These are phyloP conservation scores for Paramecium pentaurelia DNA, from an alignment of 73 alveolate species.

Conservation along the genomic window DNA sequence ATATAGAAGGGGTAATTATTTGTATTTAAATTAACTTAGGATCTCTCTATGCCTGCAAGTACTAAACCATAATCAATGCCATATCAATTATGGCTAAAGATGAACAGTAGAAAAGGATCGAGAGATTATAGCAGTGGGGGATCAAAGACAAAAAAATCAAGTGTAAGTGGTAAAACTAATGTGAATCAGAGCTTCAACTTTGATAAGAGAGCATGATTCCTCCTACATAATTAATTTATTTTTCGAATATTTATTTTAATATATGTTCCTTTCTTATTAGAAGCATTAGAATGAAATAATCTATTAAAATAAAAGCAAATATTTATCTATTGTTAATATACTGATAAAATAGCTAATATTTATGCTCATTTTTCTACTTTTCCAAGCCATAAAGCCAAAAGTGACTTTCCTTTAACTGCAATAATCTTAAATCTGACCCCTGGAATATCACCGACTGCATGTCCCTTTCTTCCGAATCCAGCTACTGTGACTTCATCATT, in stretches of 20 bases:
- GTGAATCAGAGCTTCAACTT: background rate
- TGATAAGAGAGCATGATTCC: constrained; percentile 7
- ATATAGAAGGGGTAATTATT: background rate
- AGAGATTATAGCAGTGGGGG: constrained; percentile 6
- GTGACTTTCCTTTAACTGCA: constrained; percentile 76
- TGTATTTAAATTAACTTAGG: background rate
- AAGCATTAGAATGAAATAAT: background rate
- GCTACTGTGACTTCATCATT: constrained; percentile 78
- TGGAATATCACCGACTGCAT: constrained; percentile 82
- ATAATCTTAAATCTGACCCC: constrained; percentile 81
- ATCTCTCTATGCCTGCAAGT: background rate
- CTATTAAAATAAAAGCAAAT: background rate
- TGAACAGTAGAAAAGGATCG: background rate
- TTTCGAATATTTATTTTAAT: background rate
- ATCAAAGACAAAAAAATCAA: background rate
- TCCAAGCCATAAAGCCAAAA: constrained; percentile 73
- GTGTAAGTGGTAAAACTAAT: background rate
- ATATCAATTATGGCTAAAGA: constrained; percentile 35
- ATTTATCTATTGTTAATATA: background rate
- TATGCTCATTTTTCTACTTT: constrained; percentile 70
- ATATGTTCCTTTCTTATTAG: background rate
- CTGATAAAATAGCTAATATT: background rate
- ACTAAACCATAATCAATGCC: constrained; percentile 22
- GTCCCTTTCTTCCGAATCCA: constrained; percentile 83
- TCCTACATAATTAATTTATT: background rate